phyloP scores from a whole-genome alignment of 306 rosid species.

The Trifolium subterraneum region DNA sequence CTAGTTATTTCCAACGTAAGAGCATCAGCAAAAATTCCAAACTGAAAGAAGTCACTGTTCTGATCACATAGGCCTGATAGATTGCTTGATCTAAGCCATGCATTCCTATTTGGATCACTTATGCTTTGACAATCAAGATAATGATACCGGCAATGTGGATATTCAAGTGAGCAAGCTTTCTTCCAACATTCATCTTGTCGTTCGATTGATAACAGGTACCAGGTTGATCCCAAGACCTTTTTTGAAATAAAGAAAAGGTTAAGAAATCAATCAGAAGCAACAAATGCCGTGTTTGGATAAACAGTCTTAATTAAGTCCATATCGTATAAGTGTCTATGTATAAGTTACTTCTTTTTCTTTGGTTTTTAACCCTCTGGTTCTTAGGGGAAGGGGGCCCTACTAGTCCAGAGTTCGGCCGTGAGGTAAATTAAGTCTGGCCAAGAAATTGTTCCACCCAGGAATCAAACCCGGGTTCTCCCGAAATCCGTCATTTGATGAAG shows the following conservation, averaged over 20 bases:
- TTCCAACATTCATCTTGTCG: conserved; percentile 72
- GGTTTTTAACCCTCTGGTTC: too few species aligned
- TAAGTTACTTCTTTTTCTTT: background rate
- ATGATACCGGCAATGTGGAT: conserved; percentile 45
- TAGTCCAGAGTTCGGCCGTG: too few species aligned
- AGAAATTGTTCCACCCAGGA: too few species aligned
- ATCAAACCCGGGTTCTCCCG: too few species aligned
- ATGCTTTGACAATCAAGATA: conserved; percentile 51
- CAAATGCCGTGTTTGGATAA: background rate
- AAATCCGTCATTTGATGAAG: too few species aligned
- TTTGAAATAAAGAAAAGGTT: conserved; percentile 28
- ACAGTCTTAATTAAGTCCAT: background rate
- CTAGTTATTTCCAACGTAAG: conserved; percentile 39
- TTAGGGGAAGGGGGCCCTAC: too few species aligned
- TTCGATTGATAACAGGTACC: conserved; percentile 59
- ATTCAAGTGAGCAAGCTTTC: conserved; percentile 51
- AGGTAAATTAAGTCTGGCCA: too few species aligned
- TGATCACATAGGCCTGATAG: conserved; percentile 53
- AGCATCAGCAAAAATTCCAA: conserved; percentile 63
- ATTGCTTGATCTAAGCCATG: conserved; percentile 63
- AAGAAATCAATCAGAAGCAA: conserved; percentile 25
- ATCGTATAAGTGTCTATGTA: too few species aligned
- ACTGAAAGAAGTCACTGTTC: conserved; percentile 49
- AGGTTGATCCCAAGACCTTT: conserved; percentile 64
- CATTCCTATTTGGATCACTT: conserved; percentile 42